phyloP scores from a whole-genome alignment of 306 rosid species.

The Fagus crenata region DNA sequence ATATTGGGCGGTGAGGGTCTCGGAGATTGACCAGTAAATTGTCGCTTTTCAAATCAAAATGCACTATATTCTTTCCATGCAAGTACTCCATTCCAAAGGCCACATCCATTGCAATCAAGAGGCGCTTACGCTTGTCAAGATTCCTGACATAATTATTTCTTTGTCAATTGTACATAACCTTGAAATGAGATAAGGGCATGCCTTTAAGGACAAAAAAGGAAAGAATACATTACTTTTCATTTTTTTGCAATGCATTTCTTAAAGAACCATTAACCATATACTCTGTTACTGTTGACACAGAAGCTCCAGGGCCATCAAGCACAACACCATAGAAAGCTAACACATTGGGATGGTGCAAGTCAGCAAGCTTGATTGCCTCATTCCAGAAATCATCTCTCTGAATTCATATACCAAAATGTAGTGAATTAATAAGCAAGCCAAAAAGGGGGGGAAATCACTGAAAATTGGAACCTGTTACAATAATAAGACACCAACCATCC shows the following conservation, averaged over 20 bases:
- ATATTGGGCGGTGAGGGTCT: slow-evolving; percentile 91
- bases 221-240: slow-evolving; percentile 55
- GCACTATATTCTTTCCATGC: slow-evolving; percentile 92
- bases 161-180: slow-evolving; percentile 16
- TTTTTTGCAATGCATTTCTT: slow-evolving; percentile 78
- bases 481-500: slow-evolving; percentile 55
- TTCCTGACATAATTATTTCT: slow-evolving; percentile 47
- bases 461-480: background rate
- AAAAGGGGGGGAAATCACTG: background rate
- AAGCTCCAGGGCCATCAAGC: slow-evolving; percentile 86
- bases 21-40: slow-evolving; percentile 91
- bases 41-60: slow-evolving; percentile 97
- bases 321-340: slow-evolving; percentile 93
- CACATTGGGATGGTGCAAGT: slow-evolving; percentile 95
- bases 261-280: slow-evolving; percentile 93
- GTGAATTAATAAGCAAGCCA: slow-evolving; percentile 2
- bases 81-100: slow-evolving; percentile 97
- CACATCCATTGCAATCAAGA: slow-evolving; percentile 90
- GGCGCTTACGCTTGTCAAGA: slow-evolving; percentile 83
- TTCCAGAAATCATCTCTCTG: slow-evolving; percentile 95
- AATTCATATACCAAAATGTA: slow-evolving; percentile 12
- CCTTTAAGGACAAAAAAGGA: slow-evolving; percentile 6
- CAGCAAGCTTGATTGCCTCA: slow-evolving; percentile 95
- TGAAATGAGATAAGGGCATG: background rate
- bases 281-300: slow-evolving; percentile 96